These are phyloP conservation scores for Suhomyces maxii DNA, from an alignment of 1,139 yeast genomes.

Conservation along the genomic window DNA sequence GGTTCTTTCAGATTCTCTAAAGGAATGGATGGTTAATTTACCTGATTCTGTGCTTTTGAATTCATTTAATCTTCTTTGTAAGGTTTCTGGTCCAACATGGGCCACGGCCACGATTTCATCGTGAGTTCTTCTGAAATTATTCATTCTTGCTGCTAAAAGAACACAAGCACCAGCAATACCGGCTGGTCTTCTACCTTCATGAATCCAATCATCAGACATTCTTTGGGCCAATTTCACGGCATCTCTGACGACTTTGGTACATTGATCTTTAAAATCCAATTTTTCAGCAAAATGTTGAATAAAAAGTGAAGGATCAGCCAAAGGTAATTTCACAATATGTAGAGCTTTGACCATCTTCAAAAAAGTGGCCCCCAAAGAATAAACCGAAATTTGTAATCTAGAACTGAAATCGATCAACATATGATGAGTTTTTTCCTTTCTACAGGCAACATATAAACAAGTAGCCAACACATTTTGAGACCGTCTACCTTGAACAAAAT, in stretches of 20 bases:
- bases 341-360: constrained; percentile 83
- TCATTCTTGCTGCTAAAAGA: constrained; percentile 92
- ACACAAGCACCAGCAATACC: constrained; percentile 98
- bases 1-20: constrained; percentile 49
- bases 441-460: constrained; percentile 90
- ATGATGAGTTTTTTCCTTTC: constrained; percentile 87
- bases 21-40: constrained; percentile 66
- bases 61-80: constrained; percentile 86
- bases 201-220: constrained; percentile 94
- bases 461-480: constrained; percentile 95
- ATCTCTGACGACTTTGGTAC: constrained; percentile 76
- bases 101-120: constrained; percentile 94
- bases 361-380: constrained; percentile 93
- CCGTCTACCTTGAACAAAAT: constrained; percentile 93
- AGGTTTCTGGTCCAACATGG: constrained; percentile 90
- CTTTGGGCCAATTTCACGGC: constrained; percentile 85
- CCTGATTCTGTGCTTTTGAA: constrained; percentile 80
- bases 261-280: constrained; percentile 71
- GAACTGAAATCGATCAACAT: constrained; percentile 95
- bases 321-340: constrained; percentile 72
- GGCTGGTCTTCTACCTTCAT: constrained; percentile 96
- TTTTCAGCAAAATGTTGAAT: constrained; percentile 92
- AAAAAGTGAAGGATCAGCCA: constrained; percentile 91
- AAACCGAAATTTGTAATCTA: constrained; percentile 84
- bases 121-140: constrained; percentile 87